These are phyloP conservation scores for Cercospora canescens DNA, from an alignment of 2,329 filamentous ascomycete genomes.

Conservation along the genomic window DNA sequence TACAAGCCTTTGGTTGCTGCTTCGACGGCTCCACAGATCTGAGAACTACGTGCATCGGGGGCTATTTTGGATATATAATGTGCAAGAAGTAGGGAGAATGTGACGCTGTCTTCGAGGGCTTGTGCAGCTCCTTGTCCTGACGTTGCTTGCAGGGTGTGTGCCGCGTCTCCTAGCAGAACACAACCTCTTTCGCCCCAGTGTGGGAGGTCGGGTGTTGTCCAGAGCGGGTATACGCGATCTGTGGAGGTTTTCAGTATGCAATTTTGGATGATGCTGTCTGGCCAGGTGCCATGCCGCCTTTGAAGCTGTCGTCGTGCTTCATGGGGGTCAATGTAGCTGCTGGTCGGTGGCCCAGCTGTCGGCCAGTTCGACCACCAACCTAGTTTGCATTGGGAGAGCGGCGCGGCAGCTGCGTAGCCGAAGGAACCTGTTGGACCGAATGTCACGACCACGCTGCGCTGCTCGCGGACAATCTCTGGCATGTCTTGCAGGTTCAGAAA, in stretches of 20 bases:
- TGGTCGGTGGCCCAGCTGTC: background rate
- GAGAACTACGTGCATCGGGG: background rate
- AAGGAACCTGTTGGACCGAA: slow-evolving; percentile 55
- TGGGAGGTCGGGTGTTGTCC: slow-evolving; percentile 49
- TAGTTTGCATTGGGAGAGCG: slow-evolving; percentile 22
- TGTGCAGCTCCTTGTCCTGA: slow-evolving; percentile 57
- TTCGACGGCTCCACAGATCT: background rate
- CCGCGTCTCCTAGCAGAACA: slow-evolving; percentile 58
- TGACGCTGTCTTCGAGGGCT: slow-evolving; percentile 56
- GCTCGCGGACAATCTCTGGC: slow-evolving; percentile 49
- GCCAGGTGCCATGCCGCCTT: slow-evolving; percentile 47
- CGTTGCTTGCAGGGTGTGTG: slow-evolving; percentile 56
- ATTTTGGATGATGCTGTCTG: slow-evolving; percentile 41
- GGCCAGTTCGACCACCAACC: slow-evolving; percentile 16
- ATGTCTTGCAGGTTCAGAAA: slow-evolving; percentile 38
- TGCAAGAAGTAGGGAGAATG: slow-evolving; percentile 43
- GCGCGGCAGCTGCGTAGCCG: slow-evolving; percentile 46
- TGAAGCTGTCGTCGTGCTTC: slow-evolving; percentile 39
- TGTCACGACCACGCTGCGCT: slow-evolving; percentile 34
- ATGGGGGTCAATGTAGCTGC: background rate
- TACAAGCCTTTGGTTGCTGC: slow-evolving; percentile 6
- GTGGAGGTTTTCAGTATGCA: slow-evolving; percentile 41
- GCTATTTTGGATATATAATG: slow-evolving; percentile 8
- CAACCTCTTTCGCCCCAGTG: slow-evolving; percentile 50
- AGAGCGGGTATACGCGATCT: slow-evolving; percentile 50